Evolutionary conservation across 495 filamentous ascomycete species (phyloP).

Genomic region (Penicillium canariense): DNA sequence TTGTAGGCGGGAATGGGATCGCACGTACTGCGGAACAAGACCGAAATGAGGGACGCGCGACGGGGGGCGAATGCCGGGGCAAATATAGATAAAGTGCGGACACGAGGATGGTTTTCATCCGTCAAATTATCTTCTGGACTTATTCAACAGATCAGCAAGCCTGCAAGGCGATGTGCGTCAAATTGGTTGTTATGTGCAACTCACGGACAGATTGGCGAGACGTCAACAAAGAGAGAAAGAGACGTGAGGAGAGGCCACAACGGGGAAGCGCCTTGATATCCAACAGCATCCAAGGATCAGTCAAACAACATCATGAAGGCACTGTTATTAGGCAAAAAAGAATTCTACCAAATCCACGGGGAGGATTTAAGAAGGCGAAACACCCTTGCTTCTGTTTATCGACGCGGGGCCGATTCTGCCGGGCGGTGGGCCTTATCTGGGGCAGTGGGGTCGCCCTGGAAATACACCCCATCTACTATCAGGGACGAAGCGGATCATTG

Average conservation of each 20-base stretch:
- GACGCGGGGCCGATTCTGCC: conserved; percentile 41
- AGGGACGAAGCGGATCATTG: too few relatives aligned
- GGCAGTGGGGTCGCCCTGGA: conserved; percentile 13
- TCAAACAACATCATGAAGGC: not conserved
- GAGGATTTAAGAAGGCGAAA: conserved; percentile 1
- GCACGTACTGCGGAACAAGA: not conserved
- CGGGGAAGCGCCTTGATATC: not conserved
- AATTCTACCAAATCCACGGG: not conserved
- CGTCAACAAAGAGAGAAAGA: conserved; percentile 14
- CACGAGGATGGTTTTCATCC: too few relatives aligned
- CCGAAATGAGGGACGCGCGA: not conserved
- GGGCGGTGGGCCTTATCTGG: conserved; percentile 25
- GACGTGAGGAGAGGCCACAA: not conserved
- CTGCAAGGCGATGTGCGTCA: not conserved
- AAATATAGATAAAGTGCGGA: too few relatives aligned
- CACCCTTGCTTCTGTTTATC: conserved; percentile 38
- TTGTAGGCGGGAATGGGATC: not conserved
- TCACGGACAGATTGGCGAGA: not conserved
- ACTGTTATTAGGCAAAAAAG: not conserved
- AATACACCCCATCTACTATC: too few relatives aligned
- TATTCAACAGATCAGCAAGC: too few relatives aligned
- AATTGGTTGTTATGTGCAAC: not conserved
- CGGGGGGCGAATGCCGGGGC: not conserved
- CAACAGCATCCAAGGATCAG: not conserved
- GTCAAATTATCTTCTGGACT: too few relatives aligned